phyloP scores from a whole-genome alignment of 2,329 filamentous ascomycete species.

The Ophiostoma pallidulum region DNA sequence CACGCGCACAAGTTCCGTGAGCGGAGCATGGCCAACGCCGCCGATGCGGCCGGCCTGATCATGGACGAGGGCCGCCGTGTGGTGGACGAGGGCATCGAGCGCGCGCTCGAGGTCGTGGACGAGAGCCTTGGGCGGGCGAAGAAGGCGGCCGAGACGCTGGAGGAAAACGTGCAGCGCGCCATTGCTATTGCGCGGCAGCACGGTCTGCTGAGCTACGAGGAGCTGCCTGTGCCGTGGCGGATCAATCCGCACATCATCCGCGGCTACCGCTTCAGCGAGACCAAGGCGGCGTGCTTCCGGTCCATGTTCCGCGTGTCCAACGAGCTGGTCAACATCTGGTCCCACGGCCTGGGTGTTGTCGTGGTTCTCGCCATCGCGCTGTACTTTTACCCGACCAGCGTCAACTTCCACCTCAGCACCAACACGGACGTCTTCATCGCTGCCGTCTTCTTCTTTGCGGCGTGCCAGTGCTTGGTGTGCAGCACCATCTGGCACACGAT shows the following conservation, averaged over 20 bases:
- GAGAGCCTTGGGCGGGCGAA: slow-evolving; percentile 76
- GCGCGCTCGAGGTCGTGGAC: slow-evolving; percentile 67
- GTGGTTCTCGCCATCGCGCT: slow-evolving; percentile 83
- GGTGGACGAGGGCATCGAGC: slow-evolving; percentile 67
- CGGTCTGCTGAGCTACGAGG: slow-evolving; percentile 78
- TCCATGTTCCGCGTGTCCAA: slow-evolving; percentile 83
- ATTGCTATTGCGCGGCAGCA: slow-evolving; percentile 65
- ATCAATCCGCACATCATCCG: slow-evolving; percentile 88
- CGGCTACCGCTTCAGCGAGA: slow-evolving; percentile 90
- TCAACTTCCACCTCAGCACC: slow-evolving; percentile 77
- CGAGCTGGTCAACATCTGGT: slow-evolving; percentile 97
- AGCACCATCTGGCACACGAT: slow-evolving; percentile 98
- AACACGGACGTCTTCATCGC: slow-evolving; percentile 86
- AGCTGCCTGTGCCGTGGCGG: slow-evolving; percentile 84
- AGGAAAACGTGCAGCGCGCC: slow-evolving; percentile 75
- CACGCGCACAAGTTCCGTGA: slow-evolving; percentile 72
- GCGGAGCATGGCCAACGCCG: slow-evolving; percentile 57
- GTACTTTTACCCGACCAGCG: slow-evolving; percentile 86
- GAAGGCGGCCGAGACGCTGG: slow-evolving; percentile 69
- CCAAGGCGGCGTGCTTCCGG: slow-evolving; percentile 77
- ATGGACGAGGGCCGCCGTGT: slow-evolving; percentile 72
- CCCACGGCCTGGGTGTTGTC: slow-evolving; percentile 80
- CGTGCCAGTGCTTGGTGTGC: slow-evolving; percentile 89
- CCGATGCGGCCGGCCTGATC: slow-evolving; percentile 60
- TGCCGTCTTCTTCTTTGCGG: slow-evolving; percentile 90